Base-by-base conservation (phyloP, 345 rosid genomes). In the Citrus reticulata region DNA sequence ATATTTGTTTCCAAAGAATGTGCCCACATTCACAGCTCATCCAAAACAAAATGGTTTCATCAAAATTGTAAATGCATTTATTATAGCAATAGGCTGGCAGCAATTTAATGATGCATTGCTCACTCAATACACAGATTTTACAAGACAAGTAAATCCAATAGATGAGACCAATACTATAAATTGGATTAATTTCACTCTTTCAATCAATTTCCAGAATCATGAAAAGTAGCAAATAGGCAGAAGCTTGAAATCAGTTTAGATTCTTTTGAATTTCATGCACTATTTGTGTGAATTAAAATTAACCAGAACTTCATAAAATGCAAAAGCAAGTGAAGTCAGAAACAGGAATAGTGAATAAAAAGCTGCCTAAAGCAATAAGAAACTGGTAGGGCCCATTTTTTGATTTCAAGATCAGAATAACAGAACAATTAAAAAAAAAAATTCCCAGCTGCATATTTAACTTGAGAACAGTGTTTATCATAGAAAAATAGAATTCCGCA, bases 41-140 rank as follows among this genome's bases (percentile, higher is more conserved):
- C 58, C 22, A 54, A 54, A 54, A 4, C 58, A 54, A 54, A 54
- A 4, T 17, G 7, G 19, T 42, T 16, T 70, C 29, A 29, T 57
- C 10, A 19, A 58, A 76, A 54, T 51, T 64, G 37, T 55, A 24
- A 55, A 37, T 27, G 71, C 25, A 72, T 19, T 72, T 29, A 78
- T 20, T 27, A 66, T 9, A n/a, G 29, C 46, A 64, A 77, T 54
- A 70, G 67, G 79, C 22, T 68, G 77, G 69, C 59, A 58, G 70
- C 34, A 69, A 72, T 34, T 64, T 61, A 70, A 59, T 59, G 30
- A 30, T 73, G 69, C 79, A 83, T 66, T 74, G 67, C 35, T 62
- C 73, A 74, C 72, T 80, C 67, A 67, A 79, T 80, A 80, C 77
- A 77, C 7, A 85, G 14, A 83, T 27, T 74, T 79, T 61, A 9